Evolutionary conservation across 2,329 filamentous ascomycete species (phyloP).

Genomic region (Teratosphaeria epicoccoides): DNA sequence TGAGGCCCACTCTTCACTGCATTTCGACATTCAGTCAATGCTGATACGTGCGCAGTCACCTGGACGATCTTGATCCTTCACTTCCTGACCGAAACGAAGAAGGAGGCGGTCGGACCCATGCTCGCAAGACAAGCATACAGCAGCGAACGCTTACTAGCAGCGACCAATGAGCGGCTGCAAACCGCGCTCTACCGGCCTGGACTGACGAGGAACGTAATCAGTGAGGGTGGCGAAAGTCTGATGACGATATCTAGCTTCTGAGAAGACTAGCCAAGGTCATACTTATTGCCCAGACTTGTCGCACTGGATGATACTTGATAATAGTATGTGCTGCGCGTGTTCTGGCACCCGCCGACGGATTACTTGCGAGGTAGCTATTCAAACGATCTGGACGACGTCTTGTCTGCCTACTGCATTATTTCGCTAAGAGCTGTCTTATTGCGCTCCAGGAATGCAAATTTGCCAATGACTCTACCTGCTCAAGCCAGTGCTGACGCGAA

Average conservation of each 20-base stretch:
- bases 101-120: background rate
- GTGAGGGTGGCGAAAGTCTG: background rate
- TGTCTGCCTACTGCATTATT: too few relatives aligned
- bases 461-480: too few relatives aligned
- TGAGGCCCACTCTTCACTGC: slow-evolving; percentile 12
- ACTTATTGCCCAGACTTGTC: too few relatives aligned
- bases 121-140: background rate
- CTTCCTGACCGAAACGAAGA: slow-evolving; percentile 4
- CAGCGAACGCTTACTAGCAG: background rate
- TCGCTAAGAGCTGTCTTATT: too few relatives aligned
- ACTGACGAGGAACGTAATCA: background rate
- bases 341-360: too few relatives aligned
- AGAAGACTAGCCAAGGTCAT: background rate
- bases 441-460: too few relatives aligned
- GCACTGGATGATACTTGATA: too few relatives aligned
- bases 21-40: background rate
- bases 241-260: background rate
- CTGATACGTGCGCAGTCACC: slow-evolving; percentile 4
- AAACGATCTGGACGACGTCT: too few relatives aligned
- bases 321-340: too few relatives aligned
- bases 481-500: too few relatives aligned
- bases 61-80: slow-evolving; percentile 9
- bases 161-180: background rate
- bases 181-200: background rate
- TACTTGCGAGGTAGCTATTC: too few relatives aligned